A percentile compares a stretch with the other conserved stretches of the same genome.
Conservation (phyloP, 2,329 filamentous ascomycete species). For the Ophiostoma triangulosporum region DNA sequence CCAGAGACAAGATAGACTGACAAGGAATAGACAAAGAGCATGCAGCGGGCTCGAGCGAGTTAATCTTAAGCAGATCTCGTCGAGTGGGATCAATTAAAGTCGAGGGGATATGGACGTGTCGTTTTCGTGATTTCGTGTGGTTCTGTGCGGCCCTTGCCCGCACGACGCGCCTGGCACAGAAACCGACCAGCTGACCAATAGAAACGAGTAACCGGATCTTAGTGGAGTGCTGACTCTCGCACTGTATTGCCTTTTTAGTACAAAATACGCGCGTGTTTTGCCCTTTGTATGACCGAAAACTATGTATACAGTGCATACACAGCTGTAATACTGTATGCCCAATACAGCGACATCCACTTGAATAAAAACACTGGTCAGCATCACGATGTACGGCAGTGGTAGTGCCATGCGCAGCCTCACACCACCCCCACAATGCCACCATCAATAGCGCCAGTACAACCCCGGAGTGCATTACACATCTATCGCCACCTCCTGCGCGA, state of each 20-base stretch:
- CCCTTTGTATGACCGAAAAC: neutral
- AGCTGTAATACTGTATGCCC: neutral
- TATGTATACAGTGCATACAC: neutral
- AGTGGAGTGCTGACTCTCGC: neutral
- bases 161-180: constrained; percentile 13
- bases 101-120: constrained; percentile 15
- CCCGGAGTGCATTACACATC: constrained; percentile 27
- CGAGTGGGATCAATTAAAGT: constrained; percentile 16
- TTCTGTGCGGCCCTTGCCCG: constrained; percentile 4
- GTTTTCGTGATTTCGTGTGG: constrained; percentile 16
- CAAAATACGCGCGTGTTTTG: neutral
- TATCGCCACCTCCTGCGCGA: constrained; percentile 50
- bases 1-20: neutral
- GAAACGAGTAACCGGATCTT: neutral
- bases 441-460: neutral
- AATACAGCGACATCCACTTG: neutral
- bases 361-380: neutral
- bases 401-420: neutral
- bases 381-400: neutral
- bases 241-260: neutral
- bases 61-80: neutral
- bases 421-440: neutral
- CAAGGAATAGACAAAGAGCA: neutral
- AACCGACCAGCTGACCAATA: neutral
- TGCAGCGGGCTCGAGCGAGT: neutral